Evolutionary conservation across 495 filamentous ascomycete genomes (phyloP).

Genomic region (Podospora sp.): DNA sequence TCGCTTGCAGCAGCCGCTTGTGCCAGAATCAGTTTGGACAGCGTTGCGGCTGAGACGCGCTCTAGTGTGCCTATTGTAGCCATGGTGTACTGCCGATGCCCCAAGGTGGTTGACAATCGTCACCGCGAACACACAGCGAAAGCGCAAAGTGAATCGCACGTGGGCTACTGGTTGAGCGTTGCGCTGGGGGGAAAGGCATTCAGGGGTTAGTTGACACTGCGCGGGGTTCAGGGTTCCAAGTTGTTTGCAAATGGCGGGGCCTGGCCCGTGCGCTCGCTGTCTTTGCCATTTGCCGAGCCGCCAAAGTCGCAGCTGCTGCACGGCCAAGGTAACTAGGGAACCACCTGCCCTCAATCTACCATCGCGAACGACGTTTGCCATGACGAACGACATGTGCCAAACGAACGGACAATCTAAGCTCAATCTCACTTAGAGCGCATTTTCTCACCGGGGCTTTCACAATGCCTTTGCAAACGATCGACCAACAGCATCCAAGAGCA

Average conservation of each 20-base stretch:
- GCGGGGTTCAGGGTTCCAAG: too few species aligned
- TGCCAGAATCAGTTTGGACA: slow-evolving; percentile 58
- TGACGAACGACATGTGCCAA: too few species aligned
- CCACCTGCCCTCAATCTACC: too few species aligned
- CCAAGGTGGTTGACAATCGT: neutral
- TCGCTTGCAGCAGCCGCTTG: slow-evolving; percentile 23
- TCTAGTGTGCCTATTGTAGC: slow-evolving; percentile 61
- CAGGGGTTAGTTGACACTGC: neutral
- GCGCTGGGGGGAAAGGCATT: neutral
- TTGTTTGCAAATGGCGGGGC: neutral
- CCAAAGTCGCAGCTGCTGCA: too few species aligned
- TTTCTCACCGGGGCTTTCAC: neutral
- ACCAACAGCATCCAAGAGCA: neutral
- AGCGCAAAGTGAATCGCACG: neutral
- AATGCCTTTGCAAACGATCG: neutral
- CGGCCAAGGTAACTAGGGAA: too few species aligned
- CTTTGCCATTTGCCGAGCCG: too few species aligned
- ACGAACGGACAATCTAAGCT: too few species aligned
- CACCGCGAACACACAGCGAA: neutral
- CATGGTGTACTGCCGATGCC: slow-evolving; percentile 22
- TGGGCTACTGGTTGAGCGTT: neutral
- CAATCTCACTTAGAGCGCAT: too few species aligned
- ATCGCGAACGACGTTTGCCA: too few species aligned
- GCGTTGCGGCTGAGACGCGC: slow-evolving; percentile 63
- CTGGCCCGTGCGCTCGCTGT: too few species aligned